Base-by-base conservation (phyloP, 2,329 filamentous ascomycete genomes). In the Penicillium sp. region DNA sequence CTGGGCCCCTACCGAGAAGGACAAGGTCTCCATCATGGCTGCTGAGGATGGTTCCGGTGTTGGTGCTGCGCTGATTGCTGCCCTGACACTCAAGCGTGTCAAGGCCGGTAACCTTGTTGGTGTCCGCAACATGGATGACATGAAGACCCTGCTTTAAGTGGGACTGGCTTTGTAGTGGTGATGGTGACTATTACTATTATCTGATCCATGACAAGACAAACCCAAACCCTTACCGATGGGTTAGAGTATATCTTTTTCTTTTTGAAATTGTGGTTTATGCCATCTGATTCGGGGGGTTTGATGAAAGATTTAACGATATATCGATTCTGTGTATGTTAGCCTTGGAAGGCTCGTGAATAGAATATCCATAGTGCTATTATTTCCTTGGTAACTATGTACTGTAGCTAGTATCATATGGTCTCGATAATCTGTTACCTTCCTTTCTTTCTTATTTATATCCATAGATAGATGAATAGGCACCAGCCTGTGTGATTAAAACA, bases 41-140 rank as follows among this genome's bases (percentile, higher is more conserved):
- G 93, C 94, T 60, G 94, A 99, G 79, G 94, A 99, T 74, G 94
- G 94, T 64, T 93, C 89, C 64, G 94, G 93, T 84, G 94, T 97
- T n/a, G 93, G 93, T 66, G 94, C 93, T 44, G 94, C 94, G 5
- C 79, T 99, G 60, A 97, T 99, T 80, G 94, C 94, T 8, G 86
- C 86, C 8, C 70, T 88, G 71, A 88, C 86, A 10, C 73, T 88
- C 59, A 86, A 87, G 78, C 78, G 86, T 58, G 81, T 85, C 61
- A 81, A 84, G 72, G 79, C 81, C 50, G 86, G 85, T 35, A 84
- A 86, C 67, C 63, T 81, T 52, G 80, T 78, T 33, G 86, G 86
- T 66, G 84, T 88, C 63, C 78, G 79, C 50, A 80, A 86, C 61
- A 68, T 70, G 66, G 69, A 71, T 8, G 70, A 72, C 4, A 77